Evolutionary conservation across 768 basidiomycete genomes (phyloP), one percentile per base, ranked within the genome.

Genomic region (Termitomyces sp.): DNA sequence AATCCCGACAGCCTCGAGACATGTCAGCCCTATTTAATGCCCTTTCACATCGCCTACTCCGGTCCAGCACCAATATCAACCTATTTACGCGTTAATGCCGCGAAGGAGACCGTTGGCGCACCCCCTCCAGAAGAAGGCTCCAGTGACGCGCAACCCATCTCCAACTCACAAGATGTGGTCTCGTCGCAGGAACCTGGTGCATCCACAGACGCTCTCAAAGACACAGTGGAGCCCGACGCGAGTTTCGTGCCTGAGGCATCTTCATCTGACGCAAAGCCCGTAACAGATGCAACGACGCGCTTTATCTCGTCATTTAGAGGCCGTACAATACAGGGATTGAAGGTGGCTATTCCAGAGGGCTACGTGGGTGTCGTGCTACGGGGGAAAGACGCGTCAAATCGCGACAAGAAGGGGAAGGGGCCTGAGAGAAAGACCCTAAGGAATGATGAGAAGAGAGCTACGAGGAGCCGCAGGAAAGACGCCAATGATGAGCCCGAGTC

Each of bases 21-120:
- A 68, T 84, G 82, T 50, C 75, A 72, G 2, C 90, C 89, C 1
- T 79, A 86, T 67, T 78, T 95, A 33, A 91, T 95, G 89, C 92
- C 92, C 5, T 94, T 95, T 62, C 84, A 88, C 64, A 85, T 93
- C 50, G 72, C 78, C 13, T 84, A 91, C 70, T 76, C 79, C 10
- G 92, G 92, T 0, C 79, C 80, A 20, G 91, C 91, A 1, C 84
- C 86, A 5, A 75, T 93, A 18, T 87, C 87, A 4, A 86, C 87
- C 5, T 94, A 86, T 70, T 85, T 93, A 70, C 80, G 79, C 48
- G 76, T 86, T 55, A 79, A 79, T n/a, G 69, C 75, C n/a, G 69
- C 76, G 9, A 68, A 69, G 28, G 71, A 71, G 36, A 64, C 63
- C 18, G 66, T 69, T 43, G 72, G 70, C 28, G 64, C 70, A n/a